A percentile compares a stretch with the other conserved stretches of the same genome.
phyloP scores from a whole-genome alignment of 768 basidiomycete genomes.

The Podaxis pistillaris region DNA sequence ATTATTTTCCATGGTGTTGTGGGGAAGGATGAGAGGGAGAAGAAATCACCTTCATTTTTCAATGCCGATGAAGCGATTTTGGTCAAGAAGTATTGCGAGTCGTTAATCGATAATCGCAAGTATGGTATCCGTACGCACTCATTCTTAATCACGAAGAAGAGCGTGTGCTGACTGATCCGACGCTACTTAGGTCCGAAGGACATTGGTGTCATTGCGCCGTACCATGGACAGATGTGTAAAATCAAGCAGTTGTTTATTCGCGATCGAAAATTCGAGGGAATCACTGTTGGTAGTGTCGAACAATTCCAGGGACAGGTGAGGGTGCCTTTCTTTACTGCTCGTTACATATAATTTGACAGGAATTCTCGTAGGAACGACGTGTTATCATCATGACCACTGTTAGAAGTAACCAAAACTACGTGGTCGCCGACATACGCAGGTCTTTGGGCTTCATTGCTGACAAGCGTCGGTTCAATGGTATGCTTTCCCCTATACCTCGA shows the following conservation, averaged over 20 bases:
- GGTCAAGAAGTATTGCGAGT: slow-evolving; percentile 46
- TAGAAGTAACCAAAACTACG: slow-evolving; percentile 48
- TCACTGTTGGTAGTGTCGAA: slow-evolving; percentile 68
- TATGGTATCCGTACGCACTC: slow-evolving; percentile 37
- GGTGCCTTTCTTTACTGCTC: slow-evolving; percentile 12
- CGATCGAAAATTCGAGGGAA: slow-evolving; percentile 30
- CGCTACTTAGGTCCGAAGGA: slow-evolving; percentile 30
- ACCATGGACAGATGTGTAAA: slow-evolving; percentile 59
- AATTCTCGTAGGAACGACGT: slow-evolving; percentile 42
- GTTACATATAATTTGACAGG: slow-evolving; percentile 5
- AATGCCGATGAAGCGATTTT: slow-evolving; percentile 53
- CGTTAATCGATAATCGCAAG: slow-evolving; percentile 34
- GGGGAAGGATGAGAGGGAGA: slow-evolving; percentile 55
- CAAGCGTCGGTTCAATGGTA: slow-evolving; percentile 57
- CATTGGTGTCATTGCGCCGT: slow-evolving; percentile 71
- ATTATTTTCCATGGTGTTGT: slow-evolving; percentile 56
- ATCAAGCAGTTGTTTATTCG: slow-evolving; percentile 38
- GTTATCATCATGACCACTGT: slow-evolving; percentile 62
- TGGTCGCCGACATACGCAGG: slow-evolving; percentile 48
- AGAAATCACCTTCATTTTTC: slow-evolving; percentile 61
- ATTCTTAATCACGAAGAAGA: neutral
- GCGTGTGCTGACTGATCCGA: neutral
- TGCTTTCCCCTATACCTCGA: neutral
- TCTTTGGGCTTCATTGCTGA: slow-evolving; percentile 59
- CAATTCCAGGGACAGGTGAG: slow-evolving; percentile 67